Percentiles rank a stretch among this genome's conserved stretches.
phyloP scores from a whole-genome alignment of 441 rosid genomes.

The Breynia disticha region DNA sequence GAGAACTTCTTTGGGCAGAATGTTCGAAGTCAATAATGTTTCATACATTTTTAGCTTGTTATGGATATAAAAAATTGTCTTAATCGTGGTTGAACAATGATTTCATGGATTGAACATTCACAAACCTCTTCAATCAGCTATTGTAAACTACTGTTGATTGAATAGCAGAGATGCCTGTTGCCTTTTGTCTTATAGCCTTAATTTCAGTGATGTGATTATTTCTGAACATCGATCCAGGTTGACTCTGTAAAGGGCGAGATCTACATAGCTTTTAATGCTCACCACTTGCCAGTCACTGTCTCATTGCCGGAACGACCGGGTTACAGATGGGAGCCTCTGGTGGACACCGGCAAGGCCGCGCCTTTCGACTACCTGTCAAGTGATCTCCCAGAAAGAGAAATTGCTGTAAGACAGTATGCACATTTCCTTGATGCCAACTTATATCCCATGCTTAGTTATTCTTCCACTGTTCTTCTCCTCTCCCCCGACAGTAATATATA shows the following conservation, averaged over 20 bases:
- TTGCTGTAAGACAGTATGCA: slow-evolving; percentile 50
- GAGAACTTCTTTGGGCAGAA: too few species aligned
- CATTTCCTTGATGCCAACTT: slow-evolving; percentile 73
- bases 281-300: slow-evolving; percentile 55
- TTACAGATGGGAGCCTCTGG: slow-evolving; percentile 77
- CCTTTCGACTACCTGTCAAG: slow-evolving; percentile 69
- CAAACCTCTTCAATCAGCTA: too few species aligned
- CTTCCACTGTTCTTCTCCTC: slow-evolving; percentile 62
- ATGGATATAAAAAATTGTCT: too few species aligned
- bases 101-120: too few species aligned
- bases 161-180: too few species aligned
- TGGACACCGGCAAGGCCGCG: slow-evolving; percentile 73
- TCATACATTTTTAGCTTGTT: too few species aligned
- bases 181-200: background rate
- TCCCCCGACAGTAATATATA: slow-evolving; percentile 27
- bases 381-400: slow-evolving; percentile 47
- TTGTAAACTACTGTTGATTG: too few species aligned
- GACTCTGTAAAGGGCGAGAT: slow-evolving; percentile 73
- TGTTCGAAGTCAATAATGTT: too few species aligned
- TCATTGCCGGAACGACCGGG: slow-evolving; percentile 72
- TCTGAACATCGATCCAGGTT: slow-evolving; percentile 29
- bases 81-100: too few species aligned
- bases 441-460: slow-evolving; percentile 90
- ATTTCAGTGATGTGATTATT: slow-evolving; percentile 1
- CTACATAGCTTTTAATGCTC: slow-evolving; percentile 72